Base-by-base conservation (phyloP, 495 filamentous ascomycete species). In the Astrocystis sublimbata region DNA sequence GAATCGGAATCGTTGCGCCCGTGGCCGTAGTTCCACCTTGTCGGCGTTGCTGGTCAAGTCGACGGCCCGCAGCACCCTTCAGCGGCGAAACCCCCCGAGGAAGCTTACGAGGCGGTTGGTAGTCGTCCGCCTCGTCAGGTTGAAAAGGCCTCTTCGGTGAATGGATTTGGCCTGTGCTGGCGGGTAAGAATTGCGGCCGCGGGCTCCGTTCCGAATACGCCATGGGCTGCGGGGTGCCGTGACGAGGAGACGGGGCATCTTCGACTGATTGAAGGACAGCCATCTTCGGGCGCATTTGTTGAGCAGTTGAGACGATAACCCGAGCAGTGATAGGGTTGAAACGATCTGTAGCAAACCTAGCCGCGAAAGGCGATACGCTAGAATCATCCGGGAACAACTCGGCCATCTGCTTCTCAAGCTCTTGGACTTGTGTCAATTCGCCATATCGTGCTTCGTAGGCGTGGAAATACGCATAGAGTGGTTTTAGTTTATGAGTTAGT, bases 371-470 rank as follows among this genome's bases (percentile, higher is more conserved):
- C 5, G 81, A 71, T 26, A 97, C 79, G 23, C 85, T 86, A 17
- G 91, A 88, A 62, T 97, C 93, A 21, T 92, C 89, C 17, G 92
- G 92, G 71, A 89, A 98, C 2, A 97, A 81, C 70, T 97, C 92
- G 23, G 83, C 81, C 93, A 98, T 97, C 30, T 94, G 89, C 69
- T 85, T 89, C 71, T 98, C 94, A 28, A 98, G 78, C 70, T 94
- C 94, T 65, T 86, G 85, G 38, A 98, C 88, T 69, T 97, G 92
- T 19, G 86, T 81, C 0, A 97, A 81, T 69, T 98, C 96, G 43
- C 96, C 94, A 68, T 92, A 98, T 46, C 90, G 83, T n/a, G 91
- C 89, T 75, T 98, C 93, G 71, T 96, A 97, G 57, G 91, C 87
- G 72, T 98, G 92, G 67, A 98, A 93, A 74, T 89, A 97, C 1